Percentiles rank a stretch among this genome's conserved stretches.
These are phyloP conservation scores for Globisporangium mamillatum DNA, from an alignment of 352 stramenopile species.

Conservation along the genomic window DNA sequence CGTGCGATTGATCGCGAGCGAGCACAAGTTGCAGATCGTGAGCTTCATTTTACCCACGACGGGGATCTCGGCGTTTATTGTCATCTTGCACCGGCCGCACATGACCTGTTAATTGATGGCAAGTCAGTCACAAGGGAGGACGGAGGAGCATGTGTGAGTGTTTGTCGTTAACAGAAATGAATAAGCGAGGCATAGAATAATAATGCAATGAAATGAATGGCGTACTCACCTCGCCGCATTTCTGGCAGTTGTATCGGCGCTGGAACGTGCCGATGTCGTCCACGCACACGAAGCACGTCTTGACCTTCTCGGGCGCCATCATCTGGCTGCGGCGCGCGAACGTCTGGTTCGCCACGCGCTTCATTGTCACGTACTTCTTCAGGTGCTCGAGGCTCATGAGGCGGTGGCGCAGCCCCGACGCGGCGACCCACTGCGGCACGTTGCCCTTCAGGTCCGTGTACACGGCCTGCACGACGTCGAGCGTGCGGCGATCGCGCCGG, in stretches of 20 bases:
- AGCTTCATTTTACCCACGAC: conserved; percentile 86
- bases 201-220: conserved; percentile 7
- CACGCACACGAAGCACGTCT: conserved; percentile 79
- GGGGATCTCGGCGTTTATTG: conserved; percentile 76
- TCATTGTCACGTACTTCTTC: conserved; percentile 83
- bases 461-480: conserved; percentile 77
- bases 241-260: conserved; percentile 82
- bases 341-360: conserved; percentile 69
- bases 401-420: conserved; percentile 49
- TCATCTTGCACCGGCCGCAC: conserved; percentile 67
- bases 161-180: background rate
- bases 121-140: background rate
- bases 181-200: background rate
- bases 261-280: conserved; percentile 81
- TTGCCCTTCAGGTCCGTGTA: conserved; percentile 82
- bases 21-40: conserved; percentile 80
- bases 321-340: conserved; percentile 66
- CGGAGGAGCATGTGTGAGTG: background rate
- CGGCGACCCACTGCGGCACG: conserved; percentile 66
- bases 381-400: conserved; percentile 78
- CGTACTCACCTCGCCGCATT: conserved; percentile 64
- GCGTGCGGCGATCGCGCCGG: conserved; percentile 64
- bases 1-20: conserved; percentile 71
- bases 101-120: conserved; percentile 38
- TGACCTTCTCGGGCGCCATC: conserved; percentile 62